Evolutionary conservation across 306 rosid species (phyloP), one percentile per base, ranked within the genome.

Genomic region (Fagus sylvatica): DNA sequence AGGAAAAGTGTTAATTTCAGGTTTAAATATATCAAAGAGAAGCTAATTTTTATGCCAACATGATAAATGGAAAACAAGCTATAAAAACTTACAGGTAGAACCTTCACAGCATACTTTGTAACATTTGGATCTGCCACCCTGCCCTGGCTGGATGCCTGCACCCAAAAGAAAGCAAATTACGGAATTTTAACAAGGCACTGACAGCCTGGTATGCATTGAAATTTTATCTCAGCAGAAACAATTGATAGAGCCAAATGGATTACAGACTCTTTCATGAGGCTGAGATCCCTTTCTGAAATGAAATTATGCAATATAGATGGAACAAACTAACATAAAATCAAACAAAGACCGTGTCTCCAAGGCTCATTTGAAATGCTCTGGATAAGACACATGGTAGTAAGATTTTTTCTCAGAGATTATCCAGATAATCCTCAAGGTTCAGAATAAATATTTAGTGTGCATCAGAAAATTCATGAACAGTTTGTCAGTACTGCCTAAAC

Each of bases 91-190:
- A 94, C 96, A 15, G 98, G 98, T 51, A 92, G 61, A 70, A 95
- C 98, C 75, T 89, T 89, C 87, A 91, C 98, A 0, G 89, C 86
- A 90, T 94, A 94, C 69, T 88, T 92, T 2, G 96, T 90, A 72
- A 87, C 57, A 81, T 86, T 92, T 72, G 89, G 84, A 84, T 94
- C 95, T 64, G 91, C 89, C 71, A 87, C 85, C 87, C 73, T 92
- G 79, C 92, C 95, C 82, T 85, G 91, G 80, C 12, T 84, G 40
- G 86, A 69, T 28, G 94, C 88, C 97, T 94, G 89, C 73, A 77
- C 37, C 72, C 76, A 22, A 74, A 75, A 71, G 48, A 46, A 3
- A 42, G n/a, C 5, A 59, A 22, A 40, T 13, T 30, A 33, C 41
- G 55, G 49, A 56, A 12, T 69, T 56, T 33, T 33, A n/a, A n/a